phyloP scores from a whole-genome alignment of 345 rosid species.

The Citrus mangshanensis region DNA sequence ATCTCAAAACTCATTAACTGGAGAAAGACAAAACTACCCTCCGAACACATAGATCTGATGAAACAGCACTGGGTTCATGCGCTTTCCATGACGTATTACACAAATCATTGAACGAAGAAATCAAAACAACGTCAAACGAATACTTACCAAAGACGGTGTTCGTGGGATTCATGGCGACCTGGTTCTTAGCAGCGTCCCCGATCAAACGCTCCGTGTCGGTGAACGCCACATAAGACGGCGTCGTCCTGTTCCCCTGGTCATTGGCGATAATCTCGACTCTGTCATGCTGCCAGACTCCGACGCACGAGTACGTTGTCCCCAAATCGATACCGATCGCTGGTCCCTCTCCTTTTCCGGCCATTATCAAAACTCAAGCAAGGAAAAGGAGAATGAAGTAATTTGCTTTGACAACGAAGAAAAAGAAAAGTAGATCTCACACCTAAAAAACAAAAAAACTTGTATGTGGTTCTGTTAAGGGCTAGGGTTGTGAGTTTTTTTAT shows the following conservation, averaged over 20 bases:
- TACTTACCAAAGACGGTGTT: constrained; percentile 60
- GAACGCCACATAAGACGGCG: constrained; percentile 55
- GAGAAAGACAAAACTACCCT: neutral
- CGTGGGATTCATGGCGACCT: constrained; percentile 59
- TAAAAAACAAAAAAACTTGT: neutral
- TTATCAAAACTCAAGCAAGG: neutral
- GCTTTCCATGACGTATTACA: too few relatives aligned
- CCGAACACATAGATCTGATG: neutral
- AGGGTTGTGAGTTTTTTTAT: neutral
- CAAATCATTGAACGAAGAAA: too few relatives aligned
- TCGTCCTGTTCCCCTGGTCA: constrained; percentile 55
- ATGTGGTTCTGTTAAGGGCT: neutral
- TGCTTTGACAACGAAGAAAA: too few relatives aligned
- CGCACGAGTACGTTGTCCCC: constrained; percentile 56
- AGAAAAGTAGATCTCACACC: neutral
- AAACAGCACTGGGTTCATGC: too few relatives aligned
- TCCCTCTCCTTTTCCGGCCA: constrained; percentile 62
- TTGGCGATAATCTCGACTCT: constrained; percentile 64
- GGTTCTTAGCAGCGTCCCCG: constrained; percentile 65
- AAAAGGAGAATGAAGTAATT: neutral
- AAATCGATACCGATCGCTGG: constrained; percentile 67
- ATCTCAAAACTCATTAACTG: neutral
- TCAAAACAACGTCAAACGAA: neutral
- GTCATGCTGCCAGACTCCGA: constrained; percentile 65
- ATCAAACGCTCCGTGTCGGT: constrained; percentile 56